These are phyloP conservation scores for Saccharomycopsis hybrid DNA, from an alignment of 1,139 yeast species.

Conservation along the genomic window DNA sequence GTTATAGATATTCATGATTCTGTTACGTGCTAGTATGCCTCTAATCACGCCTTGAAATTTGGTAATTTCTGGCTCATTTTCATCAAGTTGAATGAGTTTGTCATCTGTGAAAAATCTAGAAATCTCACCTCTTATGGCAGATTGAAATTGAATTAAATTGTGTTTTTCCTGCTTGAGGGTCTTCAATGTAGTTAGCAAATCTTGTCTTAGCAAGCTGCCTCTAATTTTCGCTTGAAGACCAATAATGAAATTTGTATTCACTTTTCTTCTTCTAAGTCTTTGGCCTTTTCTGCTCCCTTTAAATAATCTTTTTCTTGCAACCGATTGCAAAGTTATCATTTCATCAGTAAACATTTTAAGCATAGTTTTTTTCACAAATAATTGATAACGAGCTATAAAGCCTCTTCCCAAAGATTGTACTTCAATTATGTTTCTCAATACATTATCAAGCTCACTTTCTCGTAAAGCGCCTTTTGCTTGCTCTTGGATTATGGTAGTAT, in stretches of 20 bases:
- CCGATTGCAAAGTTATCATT: conserved; percentile 35
- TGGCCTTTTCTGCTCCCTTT: neutral
- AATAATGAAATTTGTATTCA: conserved; percentile 8
- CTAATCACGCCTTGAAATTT: conserved; percentile 30
- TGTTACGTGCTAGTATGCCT: conserved; percentile 27
- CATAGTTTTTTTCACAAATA: conserved; percentile 58
- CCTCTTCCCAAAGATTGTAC: conserved; percentile 65
- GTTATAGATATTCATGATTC: conserved; percentile 9
- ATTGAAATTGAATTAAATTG: conserved; percentile 23
- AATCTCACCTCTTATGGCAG: conserved; percentile 25
- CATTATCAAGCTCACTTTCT: conserved; percentile 22
- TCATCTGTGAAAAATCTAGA: conserved; percentile 21
- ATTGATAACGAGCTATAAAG: conserved; percentile 51
- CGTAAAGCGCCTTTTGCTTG: conserved; percentile 7
- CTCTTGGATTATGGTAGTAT: conserved; percentile 18
- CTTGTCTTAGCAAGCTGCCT: conserved; percentile 8
- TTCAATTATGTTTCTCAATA: conserved; percentile 31
- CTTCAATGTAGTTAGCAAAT: conserved; percentile 3
- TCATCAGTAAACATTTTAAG: conserved; percentile 48
- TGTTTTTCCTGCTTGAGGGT: conserved; percentile 12
- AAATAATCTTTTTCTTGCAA: conserved; percentile 28
- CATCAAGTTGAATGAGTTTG: conserved; percentile 23
- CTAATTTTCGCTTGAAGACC: conserved; percentile 13
- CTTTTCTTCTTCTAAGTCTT: conserved; percentile 4
- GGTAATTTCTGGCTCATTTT: conserved; percentile 25